Evolutionary conservation across 2,329 filamentous ascomycete species (phyloP).

Genomic region (Fusarium dlaminii): DNA sequence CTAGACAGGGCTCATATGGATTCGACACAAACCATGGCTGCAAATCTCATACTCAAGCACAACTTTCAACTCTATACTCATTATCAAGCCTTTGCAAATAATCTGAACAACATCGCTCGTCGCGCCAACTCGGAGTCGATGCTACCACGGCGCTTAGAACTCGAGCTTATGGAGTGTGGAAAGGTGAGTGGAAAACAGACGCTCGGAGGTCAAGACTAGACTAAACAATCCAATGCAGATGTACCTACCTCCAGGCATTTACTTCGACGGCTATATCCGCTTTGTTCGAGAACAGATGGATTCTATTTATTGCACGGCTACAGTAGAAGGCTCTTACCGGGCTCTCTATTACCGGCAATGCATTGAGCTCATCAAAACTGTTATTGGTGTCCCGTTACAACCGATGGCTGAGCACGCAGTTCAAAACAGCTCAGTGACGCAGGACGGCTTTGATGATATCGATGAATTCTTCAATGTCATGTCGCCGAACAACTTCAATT

Average conservation of each 20-base stretch:
- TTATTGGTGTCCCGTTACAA: constrained; percentile 43
- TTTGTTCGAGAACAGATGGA: constrained; percentile 55
- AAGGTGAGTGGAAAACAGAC: constrained; percentile 50
- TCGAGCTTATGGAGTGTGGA: constrained; percentile 61
- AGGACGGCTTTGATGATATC: constrained; percentile 17
- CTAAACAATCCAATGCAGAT: constrained; percentile 46
- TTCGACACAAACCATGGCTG: constrained; percentile 49
- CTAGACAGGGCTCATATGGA: constrained; percentile 37
- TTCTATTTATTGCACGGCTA: constrained; percentile 51
- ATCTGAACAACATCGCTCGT: constrained; percentile 49
- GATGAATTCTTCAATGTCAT: constrained; percentile 32
- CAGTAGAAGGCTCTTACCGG: constrained; percentile 44
- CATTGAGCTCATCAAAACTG: constrained; percentile 52
- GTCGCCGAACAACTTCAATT: constrained; percentile 24
- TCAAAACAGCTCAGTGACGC: constrained; percentile 15
- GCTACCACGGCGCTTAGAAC: constrained; percentile 59
- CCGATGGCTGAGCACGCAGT: constrained; percentile 1
- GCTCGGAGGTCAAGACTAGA: neutral
- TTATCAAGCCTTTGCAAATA: constrained; percentile 44
- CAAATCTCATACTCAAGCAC: constrained; percentile 49
- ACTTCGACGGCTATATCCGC: constrained; percentile 55
- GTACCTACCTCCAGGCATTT: constrained; percentile 47
- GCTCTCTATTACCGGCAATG: constrained; percentile 54
- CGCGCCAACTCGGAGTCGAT: constrained; percentile 47
- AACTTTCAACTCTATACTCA: constrained; percentile 50